Base-by-base conservation (phyloP, 179 eudicot species). In the Silene vulgaris region DNA sequence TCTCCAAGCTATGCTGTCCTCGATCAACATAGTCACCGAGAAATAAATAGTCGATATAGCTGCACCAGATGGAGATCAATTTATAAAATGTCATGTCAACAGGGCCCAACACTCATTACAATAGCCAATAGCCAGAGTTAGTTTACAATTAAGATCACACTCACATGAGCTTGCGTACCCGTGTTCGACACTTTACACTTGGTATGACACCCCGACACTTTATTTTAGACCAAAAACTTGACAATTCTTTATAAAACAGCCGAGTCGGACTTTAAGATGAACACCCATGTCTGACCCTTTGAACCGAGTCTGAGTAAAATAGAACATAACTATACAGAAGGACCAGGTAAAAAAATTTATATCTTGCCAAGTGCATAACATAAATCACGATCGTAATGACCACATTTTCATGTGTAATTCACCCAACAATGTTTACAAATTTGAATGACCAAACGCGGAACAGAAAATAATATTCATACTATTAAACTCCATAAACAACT, bases 1-100 rank as follows among this genome's bases (percentile, higher is more conserved):
- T 93, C 82, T 93, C 98, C 86, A 93, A 89, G 89, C 98, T 93
- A 86, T 93, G 98, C 79, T 93, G 98, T 71, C 98, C 98, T 76
- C 98, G 88, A 83, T 93, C 98, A 81, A 93, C 98, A 83, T 91
- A 93, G 80, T 93, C 98, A 45, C 98, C 98, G 73, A 93, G 88
- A 82, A 93, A 93, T 68, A 93, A 77, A 82, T 93, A 93, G 78
- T 93, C 98, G 48, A 93, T 93, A 77, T 91, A 93, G 87, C 98
- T 93, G 93, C 68, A 84, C 81, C 16, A 52, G 60, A 77, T 28
- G 72, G 37, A 57, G 32, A 71, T 54, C 4, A 16, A 40, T 45
- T 23, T 8, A 54, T 77, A 65, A 59, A 66, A 19, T 63, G 30
- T 17, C 76, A 62, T 26, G 57, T 32, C 37, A 32, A 32, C 37